Percentiles rank a stretch among this genome's conserved stretches.
These are phyloP conservation scores for Exophiala mesophila DNA, from an alignment of 2,329 filamentous ascomycete species.

Conservation along the genomic window DNA sequence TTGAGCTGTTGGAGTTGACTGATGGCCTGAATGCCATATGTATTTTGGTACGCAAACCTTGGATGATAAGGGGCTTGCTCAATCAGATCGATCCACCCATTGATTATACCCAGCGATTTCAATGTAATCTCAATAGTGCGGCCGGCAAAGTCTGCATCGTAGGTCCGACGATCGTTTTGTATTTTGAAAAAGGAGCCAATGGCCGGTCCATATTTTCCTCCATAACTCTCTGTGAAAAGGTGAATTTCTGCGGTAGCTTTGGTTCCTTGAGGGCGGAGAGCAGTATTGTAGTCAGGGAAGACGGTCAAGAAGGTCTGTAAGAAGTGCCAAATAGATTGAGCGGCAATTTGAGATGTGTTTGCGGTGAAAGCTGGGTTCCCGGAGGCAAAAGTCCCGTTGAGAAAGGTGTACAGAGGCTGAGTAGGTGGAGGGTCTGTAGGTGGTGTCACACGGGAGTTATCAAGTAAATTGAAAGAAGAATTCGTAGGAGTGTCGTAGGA, in stretches of 20 bases:
- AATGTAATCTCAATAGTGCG: conserved; percentile 33
- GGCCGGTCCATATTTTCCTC: conserved; percentile 64
- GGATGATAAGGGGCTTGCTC: conserved; percentile 47
- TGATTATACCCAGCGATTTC: conserved; percentile 62
- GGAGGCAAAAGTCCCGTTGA: conserved; percentile 64
- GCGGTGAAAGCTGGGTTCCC: conserved; percentile 46
- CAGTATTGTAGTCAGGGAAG: conserved; percentile 56
- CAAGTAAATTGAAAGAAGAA: conserved; percentile 37
- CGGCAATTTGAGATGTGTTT: conserved; percentile 54
- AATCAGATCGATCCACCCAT: conserved; percentile 64
- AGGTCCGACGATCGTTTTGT: conserved; percentile 56
- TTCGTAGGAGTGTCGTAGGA: conserved; percentile 46
- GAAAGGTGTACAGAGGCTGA: conserved; percentile 32
- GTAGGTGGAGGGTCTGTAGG: conserved; percentile 28
- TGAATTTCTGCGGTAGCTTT: conserved; percentile 49
- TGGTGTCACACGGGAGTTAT: conserved; percentile 30
- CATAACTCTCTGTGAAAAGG: conserved; percentile 65
- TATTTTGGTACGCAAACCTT: conserved; percentile 38
- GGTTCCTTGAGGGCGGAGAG: conserved; percentile 35
- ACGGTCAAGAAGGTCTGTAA: conserved; percentile 49
- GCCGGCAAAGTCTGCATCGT: conserved; percentile 42
- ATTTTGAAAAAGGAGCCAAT: conserved; percentile 56
- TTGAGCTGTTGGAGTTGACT: conserved; percentile 26
- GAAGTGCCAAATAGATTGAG: conserved; percentile 61
- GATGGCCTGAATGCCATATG: conserved; percentile 60